Conservation (phyloP, 164 flowering plant genomes). For the Chimonanthus salicifolius region DNA sequence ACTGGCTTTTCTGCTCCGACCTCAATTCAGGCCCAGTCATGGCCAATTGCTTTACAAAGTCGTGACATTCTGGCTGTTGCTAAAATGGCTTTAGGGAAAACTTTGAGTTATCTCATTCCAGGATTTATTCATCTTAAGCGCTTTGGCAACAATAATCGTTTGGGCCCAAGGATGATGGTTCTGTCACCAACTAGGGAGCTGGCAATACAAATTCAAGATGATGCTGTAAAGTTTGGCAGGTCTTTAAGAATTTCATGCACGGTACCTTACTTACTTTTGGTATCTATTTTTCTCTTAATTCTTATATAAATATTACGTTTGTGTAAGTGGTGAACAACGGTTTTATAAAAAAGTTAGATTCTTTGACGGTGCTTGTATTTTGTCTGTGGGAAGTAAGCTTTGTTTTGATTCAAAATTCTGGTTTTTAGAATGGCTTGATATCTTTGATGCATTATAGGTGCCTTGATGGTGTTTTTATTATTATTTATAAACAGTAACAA, state of each 20-base stretch:
- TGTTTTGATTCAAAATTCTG: no score
- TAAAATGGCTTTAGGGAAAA: constrained; percentile 94
- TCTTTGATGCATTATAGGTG: no score
- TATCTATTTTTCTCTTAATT: no score
- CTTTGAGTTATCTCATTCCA: constrained; percentile 84
- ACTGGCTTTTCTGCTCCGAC: constrained; percentile 90
- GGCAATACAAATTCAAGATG: constrained; percentile 89
- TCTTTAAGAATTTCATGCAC: constrained; percentile 84
- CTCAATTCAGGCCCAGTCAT: constrained; percentile 93
- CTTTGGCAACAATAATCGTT: constrained; percentile 36
- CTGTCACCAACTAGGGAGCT: constrained; percentile 95
- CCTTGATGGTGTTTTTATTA: no score
- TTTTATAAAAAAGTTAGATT: constrained; percentile 10
- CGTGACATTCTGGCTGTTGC: constrained; percentile 93
- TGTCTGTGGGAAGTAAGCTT: no score
- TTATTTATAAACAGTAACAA: no score
- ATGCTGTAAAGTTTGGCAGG: constrained; percentile 76
- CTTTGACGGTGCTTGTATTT: no score
- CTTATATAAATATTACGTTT: no score
- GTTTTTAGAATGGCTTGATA: no score
- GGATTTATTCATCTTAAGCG: constrained; percentile 74
- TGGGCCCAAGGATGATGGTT: constrained; percentile 85
- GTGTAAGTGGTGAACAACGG: constrained; percentile 56
- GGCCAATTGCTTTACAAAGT: constrained; percentile 78
- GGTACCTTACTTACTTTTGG: constrained; percentile 33